Evolutionary conservation across 768 basidiomycete genomes (phyloP).

Genomic region (Lanmaoa rubissima): DNA sequence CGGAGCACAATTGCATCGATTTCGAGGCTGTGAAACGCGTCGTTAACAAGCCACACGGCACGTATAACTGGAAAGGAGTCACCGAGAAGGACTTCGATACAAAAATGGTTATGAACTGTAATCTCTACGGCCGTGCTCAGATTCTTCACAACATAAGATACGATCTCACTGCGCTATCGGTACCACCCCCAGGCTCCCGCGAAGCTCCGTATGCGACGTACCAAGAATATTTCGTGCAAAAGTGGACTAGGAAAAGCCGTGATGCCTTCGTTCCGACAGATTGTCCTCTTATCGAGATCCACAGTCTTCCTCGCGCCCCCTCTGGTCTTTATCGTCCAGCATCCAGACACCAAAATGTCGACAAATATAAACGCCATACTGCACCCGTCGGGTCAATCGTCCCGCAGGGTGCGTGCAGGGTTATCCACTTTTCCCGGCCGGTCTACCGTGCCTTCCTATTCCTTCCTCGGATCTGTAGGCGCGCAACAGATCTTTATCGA

Average conservation of each 20-base stretch:
- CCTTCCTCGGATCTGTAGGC: constrained; percentile 66
- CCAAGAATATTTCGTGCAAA: constrained; percentile 54
- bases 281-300: constrained; percentile 63
- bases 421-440: constrained; percentile 51
- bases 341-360: constrained; percentile 23
- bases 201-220: constrained; percentile 52
- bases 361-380: constrained; percentile 26
- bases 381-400: constrained; percentile 34
- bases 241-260: constrained; percentile 51
- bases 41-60: constrained; percentile 49
- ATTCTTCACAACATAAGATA: constrained; percentile 56
- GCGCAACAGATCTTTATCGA: constrained; percentile 64
- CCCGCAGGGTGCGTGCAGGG: constrained; percentile 48
- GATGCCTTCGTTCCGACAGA: constrained; percentile 46
- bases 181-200: constrained; percentile 48
- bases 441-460: constrained; percentile 53
- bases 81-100: constrained; percentile 46
- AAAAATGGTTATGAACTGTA: constrained; percentile 54
- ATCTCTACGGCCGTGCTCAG: constrained; percentile 54
- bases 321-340: constrained; percentile 39
- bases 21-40: constrained; percentile 53
- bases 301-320: constrained; percentile 41
- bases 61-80: constrained; percentile 54
- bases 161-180: constrained; percentile 66
- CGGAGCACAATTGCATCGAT: constrained; percentile 49